phyloP scores from a whole-genome alignment of 2,329 filamentous ascomycete genomes.

The Talaromyces marneffei region DNA sequence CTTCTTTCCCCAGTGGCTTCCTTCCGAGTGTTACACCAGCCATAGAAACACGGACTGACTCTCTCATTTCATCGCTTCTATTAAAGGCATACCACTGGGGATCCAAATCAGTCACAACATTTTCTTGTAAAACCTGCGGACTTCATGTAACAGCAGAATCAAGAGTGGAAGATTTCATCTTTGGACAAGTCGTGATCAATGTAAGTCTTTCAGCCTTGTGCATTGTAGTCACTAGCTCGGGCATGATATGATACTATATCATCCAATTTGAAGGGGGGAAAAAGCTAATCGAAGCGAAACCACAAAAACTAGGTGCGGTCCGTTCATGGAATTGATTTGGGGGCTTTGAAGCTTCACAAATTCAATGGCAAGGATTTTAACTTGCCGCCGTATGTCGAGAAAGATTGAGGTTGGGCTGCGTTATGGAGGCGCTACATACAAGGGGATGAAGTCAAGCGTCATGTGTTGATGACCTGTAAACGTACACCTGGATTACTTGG shows the following conservation, averaged over 20 bases:
- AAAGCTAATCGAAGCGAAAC: background rate
- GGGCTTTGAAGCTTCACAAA: conserved; percentile 23
- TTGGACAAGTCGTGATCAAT: conserved; percentile 24
- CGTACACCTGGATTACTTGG: no score
- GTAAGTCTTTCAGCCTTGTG: conserved; percentile 18
- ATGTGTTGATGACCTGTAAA: background rate
- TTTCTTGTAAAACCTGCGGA: conserved; percentile 28
- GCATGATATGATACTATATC: background rate
- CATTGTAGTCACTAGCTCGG: no score
- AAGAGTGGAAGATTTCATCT: conserved; percentile 16
- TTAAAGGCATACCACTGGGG: conserved; percentile 25
- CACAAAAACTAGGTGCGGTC: conserved; percentile 21
- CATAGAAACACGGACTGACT: background rate
- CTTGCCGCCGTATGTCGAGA: background rate
- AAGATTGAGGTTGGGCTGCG: background rate
- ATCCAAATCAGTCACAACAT: conserved; percentile 23
- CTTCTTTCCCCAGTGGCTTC: no score
- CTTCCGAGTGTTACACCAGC: background rate
- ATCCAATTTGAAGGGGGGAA: no score
- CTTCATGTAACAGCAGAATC: conserved; percentile 25
- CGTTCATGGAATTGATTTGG: conserved; percentile 23
- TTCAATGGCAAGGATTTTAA: conserved; percentile 11
- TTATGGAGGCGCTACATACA: background rate
- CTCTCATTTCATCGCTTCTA: background rate
- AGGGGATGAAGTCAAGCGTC: background rate